Conservation (phyloP, 371 early-diverging fungal species). For the Syncephalastrum contaminatum region DNA sequence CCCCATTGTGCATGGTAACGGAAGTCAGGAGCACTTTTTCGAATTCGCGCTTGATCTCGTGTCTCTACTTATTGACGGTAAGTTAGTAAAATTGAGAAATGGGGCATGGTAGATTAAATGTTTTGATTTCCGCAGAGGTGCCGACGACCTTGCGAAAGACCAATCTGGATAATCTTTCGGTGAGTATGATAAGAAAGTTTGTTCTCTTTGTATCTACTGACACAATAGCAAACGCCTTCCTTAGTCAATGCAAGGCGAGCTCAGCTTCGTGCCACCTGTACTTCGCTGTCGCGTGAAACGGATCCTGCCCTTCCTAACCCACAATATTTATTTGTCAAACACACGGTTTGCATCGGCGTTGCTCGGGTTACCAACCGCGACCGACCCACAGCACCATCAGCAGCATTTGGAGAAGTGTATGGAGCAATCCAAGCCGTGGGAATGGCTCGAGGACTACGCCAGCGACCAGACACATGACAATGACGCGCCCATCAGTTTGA, state of each 20-base stretch:
- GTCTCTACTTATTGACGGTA: conserved; percentile 58
- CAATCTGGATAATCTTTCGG: conserved; percentile 30
- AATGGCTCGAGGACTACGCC: conserved; percentile 63
- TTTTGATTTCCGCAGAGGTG: conserved; percentile 22
- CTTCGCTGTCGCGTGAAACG: conserved; percentile 59
- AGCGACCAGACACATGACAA: conserved; percentile 43
- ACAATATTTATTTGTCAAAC: conserved; percentile 58
- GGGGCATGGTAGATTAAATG: background rate
- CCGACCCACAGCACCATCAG: conserved; percentile 39
- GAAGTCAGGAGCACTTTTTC: conserved; percentile 61
- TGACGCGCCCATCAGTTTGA: conserved; percentile 44
- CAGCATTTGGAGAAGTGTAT: conserved; percentile 35
- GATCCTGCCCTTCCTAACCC: conserved; percentile 57
- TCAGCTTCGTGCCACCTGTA: conserved; percentile 50
- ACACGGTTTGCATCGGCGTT: conserved; percentile 31
- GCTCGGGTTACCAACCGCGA: conserved; percentile 18
- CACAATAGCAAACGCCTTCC: too few species aligned
- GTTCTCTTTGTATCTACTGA: background rate
- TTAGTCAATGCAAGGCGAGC: conserved; percentile 39
- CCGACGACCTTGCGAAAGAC: conserved; percentile 35
- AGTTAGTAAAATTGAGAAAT: background rate
- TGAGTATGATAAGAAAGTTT: conserved; percentile 20
- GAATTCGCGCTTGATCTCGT: conserved; percentile 62
- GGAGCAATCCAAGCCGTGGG: conserved; percentile 61
- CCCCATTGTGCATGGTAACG: conserved; percentile 60